phyloP scores from a whole-genome alignment of 1,284 basidiomycete species.

The Inonotus obliquus region DNA sequence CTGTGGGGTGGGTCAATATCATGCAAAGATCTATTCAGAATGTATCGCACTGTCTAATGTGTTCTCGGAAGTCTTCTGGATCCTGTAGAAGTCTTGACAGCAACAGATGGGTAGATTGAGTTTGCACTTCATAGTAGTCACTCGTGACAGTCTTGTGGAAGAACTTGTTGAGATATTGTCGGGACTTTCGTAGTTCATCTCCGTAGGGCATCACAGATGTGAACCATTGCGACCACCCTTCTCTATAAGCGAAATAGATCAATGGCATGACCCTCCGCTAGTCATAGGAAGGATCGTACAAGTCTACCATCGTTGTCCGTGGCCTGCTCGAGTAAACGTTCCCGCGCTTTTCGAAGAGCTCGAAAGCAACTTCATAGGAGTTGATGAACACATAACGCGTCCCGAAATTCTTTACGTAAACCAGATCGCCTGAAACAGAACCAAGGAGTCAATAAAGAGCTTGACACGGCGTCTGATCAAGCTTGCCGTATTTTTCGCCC shows the following conservation, averaged over 20 bases:
- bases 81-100: slow-evolving; percentile 21
- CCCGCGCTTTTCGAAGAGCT: slow-evolving; percentile 7
- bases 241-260: background rate
- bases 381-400: slow-evolving; percentile 11
- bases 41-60: slow-evolving; percentile 25
- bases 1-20: slow-evolving; percentile 1
- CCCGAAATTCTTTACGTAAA: slow-evolving; percentile 10
- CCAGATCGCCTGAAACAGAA: slow-evolving; percentile 8
- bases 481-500: slow-evolving; percentile 19
- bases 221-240: slow-evolving; percentile 7
- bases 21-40: too few species aligned
- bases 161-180: slow-evolving; percentile 24
- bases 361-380: slow-evolving; percentile 5
- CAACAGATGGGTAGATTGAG: slow-evolving; percentile 22
- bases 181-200: slow-evolving; percentile 22
- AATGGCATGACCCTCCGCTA: too few species aligned
- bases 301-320: background rate
- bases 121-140: slow-evolving; percentile 22
- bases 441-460: background rate
- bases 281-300: background rate
- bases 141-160: slow-evolving; percentile 21
- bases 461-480: background rate
- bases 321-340: slow-evolving; percentile 10
- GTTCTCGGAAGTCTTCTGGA: slow-evolving; percentile 23
- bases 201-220: slow-evolving; percentile 15